Evolutionary conservation across 2,329 filamentous ascomycete genomes (phyloP).

Genomic region (Calonectria henricotiae): DNA sequence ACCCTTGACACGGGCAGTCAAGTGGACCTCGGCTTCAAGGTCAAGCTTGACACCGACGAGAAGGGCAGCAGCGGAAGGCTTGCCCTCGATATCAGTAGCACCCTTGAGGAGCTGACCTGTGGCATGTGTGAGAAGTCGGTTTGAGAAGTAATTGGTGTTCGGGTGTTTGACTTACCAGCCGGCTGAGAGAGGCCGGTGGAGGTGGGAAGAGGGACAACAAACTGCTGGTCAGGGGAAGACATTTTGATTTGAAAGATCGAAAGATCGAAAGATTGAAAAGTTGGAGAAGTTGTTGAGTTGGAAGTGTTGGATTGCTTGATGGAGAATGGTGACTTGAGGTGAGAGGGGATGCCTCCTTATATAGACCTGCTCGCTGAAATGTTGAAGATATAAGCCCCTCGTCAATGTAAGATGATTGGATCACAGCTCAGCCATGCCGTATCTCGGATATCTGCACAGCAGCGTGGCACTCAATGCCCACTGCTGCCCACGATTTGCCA

Average conservation of each 20-base stretch:
- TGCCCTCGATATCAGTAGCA: slow-evolving; percentile 9
- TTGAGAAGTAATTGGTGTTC: no score
- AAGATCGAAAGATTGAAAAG: slow-evolving; percentile 8
- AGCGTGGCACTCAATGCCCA: neutral
- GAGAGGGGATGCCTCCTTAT: neutral
- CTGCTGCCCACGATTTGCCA: neutral
- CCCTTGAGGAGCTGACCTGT: slow-evolving; percentile 20
- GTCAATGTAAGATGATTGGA: slow-evolving; percentile 16
- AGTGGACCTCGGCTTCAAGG: slow-evolving; percentile 15
- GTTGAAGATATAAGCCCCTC: neutral
- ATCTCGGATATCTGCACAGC: neutral
- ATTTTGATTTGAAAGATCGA: slow-evolving; percentile 16
- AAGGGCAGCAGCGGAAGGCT: slow-evolving; percentile 16
- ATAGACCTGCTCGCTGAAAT: neutral
- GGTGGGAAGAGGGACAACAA: slow-evolving; percentile 18
- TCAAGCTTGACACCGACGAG: slow-evolving; percentile 20
- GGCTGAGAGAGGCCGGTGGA: slow-evolving; percentile 22
- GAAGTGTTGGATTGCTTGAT: slow-evolving; percentile 16
- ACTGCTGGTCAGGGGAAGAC: slow-evolving; percentile 23
- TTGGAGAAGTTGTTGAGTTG: slow-evolving; percentile 26
- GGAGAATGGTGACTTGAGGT: neutral
- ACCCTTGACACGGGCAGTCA: slow-evolving; percentile 22
- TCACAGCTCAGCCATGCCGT: neutral
- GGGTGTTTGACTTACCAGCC: slow-evolving; percentile 2
- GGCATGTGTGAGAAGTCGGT: neutral